A percentile compares a stretch with the other conserved stretches of the same genome.
Evolutionary conservation across 345 rosid genomes (phyloP).

Genomic region (Rhodamnia argentea): DNA sequence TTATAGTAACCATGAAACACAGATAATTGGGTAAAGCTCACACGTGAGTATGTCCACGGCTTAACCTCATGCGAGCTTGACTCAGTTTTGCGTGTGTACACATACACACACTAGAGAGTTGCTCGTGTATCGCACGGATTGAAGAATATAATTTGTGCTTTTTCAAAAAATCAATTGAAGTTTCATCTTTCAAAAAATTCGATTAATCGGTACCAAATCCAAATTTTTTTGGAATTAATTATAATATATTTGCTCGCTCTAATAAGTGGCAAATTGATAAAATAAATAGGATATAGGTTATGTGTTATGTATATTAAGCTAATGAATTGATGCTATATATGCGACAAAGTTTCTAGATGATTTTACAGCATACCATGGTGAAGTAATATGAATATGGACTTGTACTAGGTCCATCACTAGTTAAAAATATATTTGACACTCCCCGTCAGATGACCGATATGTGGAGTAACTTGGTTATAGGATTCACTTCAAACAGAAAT

Average conservation of each 20-base stretch:
- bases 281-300: background rate
- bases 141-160: background rate
- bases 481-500: background rate
- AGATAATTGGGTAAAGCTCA: too few relatives aligned
- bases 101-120: background rate
- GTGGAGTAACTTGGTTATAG: background rate
- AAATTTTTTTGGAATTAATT: background rate
- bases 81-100: background rate
- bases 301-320: background rate
- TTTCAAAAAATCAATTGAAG: background rate
- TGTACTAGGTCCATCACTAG: background rate
- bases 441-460: background rate
- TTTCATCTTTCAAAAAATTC: background rate
- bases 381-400: background rate
- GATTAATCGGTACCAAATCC: background rate
- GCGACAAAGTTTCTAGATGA: background rate
- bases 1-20: too few relatives aligned
- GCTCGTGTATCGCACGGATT: background rate
- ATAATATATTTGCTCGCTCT: background rate
- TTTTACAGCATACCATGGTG: background rate
- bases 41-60: too few relatives aligned
- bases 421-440: background rate
- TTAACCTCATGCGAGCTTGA: too few relatives aligned
- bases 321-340: background rate
- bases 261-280: background rate